Evolutionary conservation across 495 filamentous ascomycete genomes (phyloP), one percentile per base, ranked within the genome.

Genomic region (Extremus antarcticus): DNA sequence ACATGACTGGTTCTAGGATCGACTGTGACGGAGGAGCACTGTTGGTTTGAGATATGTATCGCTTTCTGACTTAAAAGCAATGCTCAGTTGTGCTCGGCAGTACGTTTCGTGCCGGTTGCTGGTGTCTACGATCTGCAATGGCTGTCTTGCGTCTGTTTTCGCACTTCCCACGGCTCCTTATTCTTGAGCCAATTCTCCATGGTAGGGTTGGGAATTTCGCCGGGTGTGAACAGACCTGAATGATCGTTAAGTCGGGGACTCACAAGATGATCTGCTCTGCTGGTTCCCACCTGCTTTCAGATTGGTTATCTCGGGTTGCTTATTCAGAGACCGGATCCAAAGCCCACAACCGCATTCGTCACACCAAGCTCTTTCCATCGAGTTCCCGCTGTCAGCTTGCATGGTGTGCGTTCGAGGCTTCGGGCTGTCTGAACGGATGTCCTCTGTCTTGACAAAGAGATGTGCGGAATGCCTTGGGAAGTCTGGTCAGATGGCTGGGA

Each of bases 181-280:
- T 46, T 46, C 43, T 22, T 46, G 10, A 46, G 19, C 43, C 43
- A 46, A 46, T 46, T 46, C 43, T 46, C 43, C 43, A 46, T 46
- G 13, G 10, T 46, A 9, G 43, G 43, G 19, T 46, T 46, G 8
- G 43, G 43, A 21, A 46, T 46, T 19, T 46, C 43, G 43, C 20
- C 13, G 10, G 43, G 43, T 21, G 8, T 13, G 43, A 46, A 46
- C 10, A 46, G 43, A 13, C 43, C 43, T 46, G 43, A 8, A 46
- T 9, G n/a, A n/a, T 39, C 9, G 9, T n/a, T 9, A 39, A 39
- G 35, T 9, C 9, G 9, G 9, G n/a, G n/a, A n/a, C n/a, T n/a
- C n/a, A n/a, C n/a, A n/a, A n/a, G n/a, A n/a, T n/a, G n/a, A n/a
- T n/a, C n/a, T n/a, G n/a, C n/a, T n/a, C n/a, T 8, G 20, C 19